Conservation (phyloP, 768 basidiomycete species). For the Mrakia frigida region DNA sequence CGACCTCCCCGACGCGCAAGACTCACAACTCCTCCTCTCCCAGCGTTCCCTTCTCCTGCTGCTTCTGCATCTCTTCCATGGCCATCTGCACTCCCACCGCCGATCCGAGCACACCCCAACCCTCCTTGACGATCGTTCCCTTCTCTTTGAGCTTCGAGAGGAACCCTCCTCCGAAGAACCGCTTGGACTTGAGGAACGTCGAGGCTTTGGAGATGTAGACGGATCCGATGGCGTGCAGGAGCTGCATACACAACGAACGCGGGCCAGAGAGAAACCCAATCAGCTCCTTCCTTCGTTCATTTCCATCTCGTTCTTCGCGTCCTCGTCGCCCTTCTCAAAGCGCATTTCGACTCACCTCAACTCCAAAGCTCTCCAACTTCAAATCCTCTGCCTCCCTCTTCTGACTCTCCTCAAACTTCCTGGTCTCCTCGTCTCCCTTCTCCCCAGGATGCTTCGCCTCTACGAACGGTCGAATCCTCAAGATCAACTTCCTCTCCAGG, state of each 20-base stretch:
- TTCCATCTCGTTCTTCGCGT: neutral
- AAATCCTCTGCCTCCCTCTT: conserved; percentile 83
- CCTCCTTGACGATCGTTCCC: conserved; percentile 85
- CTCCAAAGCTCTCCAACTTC: conserved; percentile 94
- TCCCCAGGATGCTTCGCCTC: conserved; percentile 55
- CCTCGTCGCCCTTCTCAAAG: neutral
- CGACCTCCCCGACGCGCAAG: neutral
- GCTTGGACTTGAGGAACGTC: conserved; percentile 82
- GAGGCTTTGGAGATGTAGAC: conserved; percentile 92
- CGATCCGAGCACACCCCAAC: conserved; percentile 93
- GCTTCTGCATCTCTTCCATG: conserved; percentile 87
- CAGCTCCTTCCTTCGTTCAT: neutral
- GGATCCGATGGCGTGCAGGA: conserved; percentile 81
- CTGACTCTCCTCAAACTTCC: conserved; percentile 69
- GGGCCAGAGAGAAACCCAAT: no score
- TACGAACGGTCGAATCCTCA: conserved; percentile 82
- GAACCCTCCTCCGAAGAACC: conserved; percentile 78
- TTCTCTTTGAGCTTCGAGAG: conserved; percentile 74
- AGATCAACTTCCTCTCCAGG: conserved; percentile 72
- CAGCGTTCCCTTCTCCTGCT: conserved; percentile 67
- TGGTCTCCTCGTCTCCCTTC: conserved; percentile 67
- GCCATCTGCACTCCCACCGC: conserved; percentile 77
- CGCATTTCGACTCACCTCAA: conserved; percentile 60
- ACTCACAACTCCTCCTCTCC: conserved; percentile 40
- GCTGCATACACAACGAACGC: conserved; percentile 47